phyloP scores from a whole-genome alignment of 2,329 filamentous ascomycete species.

The Pestalotiopsis sp. region DNA sequence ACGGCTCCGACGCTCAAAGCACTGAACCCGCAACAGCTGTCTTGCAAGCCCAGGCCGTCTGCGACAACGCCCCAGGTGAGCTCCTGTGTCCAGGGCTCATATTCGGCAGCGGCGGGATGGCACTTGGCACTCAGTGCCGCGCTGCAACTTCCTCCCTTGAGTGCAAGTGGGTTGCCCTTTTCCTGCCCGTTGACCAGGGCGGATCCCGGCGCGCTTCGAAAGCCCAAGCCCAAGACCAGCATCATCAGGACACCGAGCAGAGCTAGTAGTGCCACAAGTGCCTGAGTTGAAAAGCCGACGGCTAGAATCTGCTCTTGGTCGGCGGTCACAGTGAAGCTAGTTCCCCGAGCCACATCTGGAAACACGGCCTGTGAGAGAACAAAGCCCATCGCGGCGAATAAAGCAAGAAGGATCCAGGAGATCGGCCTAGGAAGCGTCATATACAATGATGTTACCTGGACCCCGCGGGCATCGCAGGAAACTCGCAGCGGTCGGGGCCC shows the following conservation, averaged over 20 bases:
- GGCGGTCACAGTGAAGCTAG: constrained; percentile 9
- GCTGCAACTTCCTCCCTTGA: constrained; percentile 52
- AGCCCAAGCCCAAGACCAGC: constrained; percentile 40
- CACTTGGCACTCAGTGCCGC: constrained; percentile 55
- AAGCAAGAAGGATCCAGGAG: constrained; percentile 46
- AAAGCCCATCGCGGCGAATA: constrained; percentile 49
- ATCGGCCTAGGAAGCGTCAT: constrained; percentile 52
- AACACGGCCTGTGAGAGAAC: constrained; percentile 49
- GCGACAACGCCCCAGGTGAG: constrained; percentile 51
- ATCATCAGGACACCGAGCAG: constrained; percentile 40
- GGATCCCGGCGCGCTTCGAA: constrained; percentile 41
- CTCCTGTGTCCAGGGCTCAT: constrained; percentile 37
- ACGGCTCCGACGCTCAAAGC: constrained; percentile 35
- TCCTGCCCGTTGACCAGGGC: constrained; percentile 38
- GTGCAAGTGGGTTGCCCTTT: constrained; percentile 50
- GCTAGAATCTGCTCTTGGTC: constrained; percentile 27
- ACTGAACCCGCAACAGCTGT: constrained; percentile 50
- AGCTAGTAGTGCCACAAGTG: constrained; percentile 43
- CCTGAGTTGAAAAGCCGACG: constrained; percentile 46
- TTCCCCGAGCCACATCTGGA: constrained; percentile 28
- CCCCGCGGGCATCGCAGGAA: constrained; percentile 43
- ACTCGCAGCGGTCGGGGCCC: constrained; percentile 45
- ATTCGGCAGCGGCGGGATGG: constrained; percentile 38
- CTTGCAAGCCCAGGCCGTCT: constrained; percentile 38
- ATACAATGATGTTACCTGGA: constrained; percentile 50